A percentile compares a stretch with the other conserved stretches of the same genome.
Conservation (phyloP, 257 asterid genomes). For the Solanum peruvianum region DNA sequence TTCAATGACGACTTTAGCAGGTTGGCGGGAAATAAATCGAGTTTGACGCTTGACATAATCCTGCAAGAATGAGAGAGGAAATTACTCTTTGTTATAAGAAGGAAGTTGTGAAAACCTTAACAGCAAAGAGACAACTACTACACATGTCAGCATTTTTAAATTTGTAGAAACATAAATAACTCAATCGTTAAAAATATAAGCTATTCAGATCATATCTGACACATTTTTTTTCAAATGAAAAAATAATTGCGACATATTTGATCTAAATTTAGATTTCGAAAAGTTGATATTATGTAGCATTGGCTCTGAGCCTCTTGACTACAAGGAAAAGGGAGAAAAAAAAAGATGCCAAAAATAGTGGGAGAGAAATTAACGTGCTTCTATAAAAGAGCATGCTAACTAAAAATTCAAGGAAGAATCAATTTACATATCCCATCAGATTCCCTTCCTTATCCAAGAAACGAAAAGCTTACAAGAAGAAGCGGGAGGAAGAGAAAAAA, state of each 20-base stretch:
- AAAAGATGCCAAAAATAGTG: background rate
- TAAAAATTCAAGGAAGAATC: background rate
- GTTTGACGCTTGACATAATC: slow-evolving; percentile 83
- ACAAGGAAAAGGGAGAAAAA: background rate
- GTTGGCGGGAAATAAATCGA: slow-evolving; percentile 86
- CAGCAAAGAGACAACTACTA: background rate
- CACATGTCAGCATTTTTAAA: background rate
- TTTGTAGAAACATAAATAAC: background rate
- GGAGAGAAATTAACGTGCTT: background rate
- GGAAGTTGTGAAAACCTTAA: background rate
- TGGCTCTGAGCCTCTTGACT: background rate
- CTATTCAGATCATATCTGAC: background rate
- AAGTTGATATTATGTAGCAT: background rate
- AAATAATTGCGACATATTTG: background rate
- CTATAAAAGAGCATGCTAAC: background rate
- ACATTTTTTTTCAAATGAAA: background rate
- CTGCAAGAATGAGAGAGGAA: slow-evolving; percentile 18
- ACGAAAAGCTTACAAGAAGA: background rate
- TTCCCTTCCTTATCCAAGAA: background rate
- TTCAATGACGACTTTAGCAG: slow-evolving; percentile 62
- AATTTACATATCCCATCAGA: background rate
- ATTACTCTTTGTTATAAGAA: background rate
- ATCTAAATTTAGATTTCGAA: background rate
- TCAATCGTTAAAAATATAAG: background rate
- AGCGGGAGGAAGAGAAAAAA: background rate